A percentile compares a stretch with the other conserved stretches of the same genome.
phyloP scores from a whole-genome alignment of 345 rosid genomes.

The Moricandia moricandioides region DNA sequence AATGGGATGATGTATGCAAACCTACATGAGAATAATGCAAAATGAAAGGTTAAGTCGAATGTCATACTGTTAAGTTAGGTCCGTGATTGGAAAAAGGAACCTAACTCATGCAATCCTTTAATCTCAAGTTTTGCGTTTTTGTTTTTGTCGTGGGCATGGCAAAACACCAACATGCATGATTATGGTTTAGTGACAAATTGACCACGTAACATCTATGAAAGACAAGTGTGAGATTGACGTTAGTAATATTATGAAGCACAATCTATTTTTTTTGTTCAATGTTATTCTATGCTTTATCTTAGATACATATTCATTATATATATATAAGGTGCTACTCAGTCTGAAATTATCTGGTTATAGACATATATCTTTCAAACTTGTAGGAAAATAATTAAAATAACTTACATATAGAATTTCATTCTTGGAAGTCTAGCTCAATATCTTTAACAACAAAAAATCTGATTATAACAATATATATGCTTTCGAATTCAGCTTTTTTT shows the following conservation, averaged over 20 bases:
- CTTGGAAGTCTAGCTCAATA: not conserved
- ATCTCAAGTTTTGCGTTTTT: conserved; percentile 26
- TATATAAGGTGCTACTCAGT: too few relatives aligned
- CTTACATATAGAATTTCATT: not conserved
- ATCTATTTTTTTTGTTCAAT: not conserved
- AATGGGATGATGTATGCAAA: not conserved
- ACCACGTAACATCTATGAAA: conserved; percentile 38
- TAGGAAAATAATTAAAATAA: too few relatives aligned
- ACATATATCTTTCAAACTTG: not conserved
- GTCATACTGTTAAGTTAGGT: conserved; percentile 40
- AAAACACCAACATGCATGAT: conserved; percentile 27
- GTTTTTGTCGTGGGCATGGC: conserved; percentile 21
- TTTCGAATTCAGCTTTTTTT: too few relatives aligned
- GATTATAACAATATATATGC: not conserved
- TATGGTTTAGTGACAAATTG: conserved; percentile 28
- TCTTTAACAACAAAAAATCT: not conserved
- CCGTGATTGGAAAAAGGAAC: conserved; percentile 28
- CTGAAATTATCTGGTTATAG: not conserved
- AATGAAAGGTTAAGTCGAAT: conserved; percentile 27
- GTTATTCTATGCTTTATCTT: not conserved
- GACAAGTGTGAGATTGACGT: conserved; percentile 23
- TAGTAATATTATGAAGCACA: not conserved
- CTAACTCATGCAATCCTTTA: conserved; percentile 40
- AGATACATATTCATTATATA: not conserved
- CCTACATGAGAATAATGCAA: conserved; percentile 14